phyloP scores from a whole-genome alignment of 2,329 filamentous ascomycete genomes.

The Colletotrichum orchidophilum region DNA sequence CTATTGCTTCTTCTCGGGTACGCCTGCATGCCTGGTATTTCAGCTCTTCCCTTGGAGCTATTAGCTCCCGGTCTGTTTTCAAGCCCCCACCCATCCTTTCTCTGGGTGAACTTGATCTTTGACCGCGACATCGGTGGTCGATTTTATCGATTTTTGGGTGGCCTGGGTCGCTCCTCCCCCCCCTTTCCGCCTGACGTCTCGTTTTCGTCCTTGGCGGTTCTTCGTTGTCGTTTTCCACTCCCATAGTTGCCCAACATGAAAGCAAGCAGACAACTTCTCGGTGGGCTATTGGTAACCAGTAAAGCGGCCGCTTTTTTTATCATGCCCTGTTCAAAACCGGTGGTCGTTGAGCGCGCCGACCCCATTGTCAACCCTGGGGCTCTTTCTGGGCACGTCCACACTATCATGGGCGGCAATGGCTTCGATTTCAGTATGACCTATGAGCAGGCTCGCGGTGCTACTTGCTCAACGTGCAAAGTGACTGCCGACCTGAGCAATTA shows the following conservation, averaged over 20 bases:
- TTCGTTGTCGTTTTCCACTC: background rate
- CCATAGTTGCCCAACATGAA: conserved; percentile 7
- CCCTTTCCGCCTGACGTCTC: background rate
- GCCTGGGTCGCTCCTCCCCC: background rate
- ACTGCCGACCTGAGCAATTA: conserved; percentile 72
- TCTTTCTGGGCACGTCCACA: conserved; percentile 67
- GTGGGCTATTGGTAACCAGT: background rate
- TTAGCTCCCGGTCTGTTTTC: background rate
- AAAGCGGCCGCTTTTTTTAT: conserved; percentile 31
- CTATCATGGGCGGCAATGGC: conserved; percentile 69
- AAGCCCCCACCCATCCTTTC: background rate
- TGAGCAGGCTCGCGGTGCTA: conserved; percentile 58
- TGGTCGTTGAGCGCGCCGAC: conserved; percentile 58
- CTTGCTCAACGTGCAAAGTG: conserved; percentile 73
- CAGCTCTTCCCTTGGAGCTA: background rate
- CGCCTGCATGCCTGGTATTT: background rate
- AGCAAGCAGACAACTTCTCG: background rate
- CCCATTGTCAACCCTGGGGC: conserved; percentile 66
- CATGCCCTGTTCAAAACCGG: conserved; percentile 31
- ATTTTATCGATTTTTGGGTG: background rate
- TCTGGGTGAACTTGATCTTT: background rate
- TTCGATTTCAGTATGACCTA: conserved; percentile 66
- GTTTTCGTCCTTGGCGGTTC: background rate
- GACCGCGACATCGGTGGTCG: background rate
- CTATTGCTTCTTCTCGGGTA: background rate